phyloP scores from a whole-genome alignment of 208 protist genomes.

The Trypanosomatidae sp. region DNA sequence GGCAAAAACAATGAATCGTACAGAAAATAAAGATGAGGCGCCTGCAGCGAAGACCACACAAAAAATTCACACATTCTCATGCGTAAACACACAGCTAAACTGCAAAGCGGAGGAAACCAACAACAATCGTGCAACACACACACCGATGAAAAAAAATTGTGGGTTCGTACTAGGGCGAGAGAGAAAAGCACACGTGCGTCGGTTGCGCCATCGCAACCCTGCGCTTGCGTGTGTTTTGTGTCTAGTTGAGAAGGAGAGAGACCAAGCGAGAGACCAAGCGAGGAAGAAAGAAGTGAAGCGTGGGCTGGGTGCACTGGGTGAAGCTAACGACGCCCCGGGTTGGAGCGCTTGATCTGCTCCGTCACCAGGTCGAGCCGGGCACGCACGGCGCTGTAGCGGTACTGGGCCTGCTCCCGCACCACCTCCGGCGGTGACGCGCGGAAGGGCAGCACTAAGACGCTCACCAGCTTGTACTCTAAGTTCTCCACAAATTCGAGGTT shows the following conservation, averaged over 20 bases:
- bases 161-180: too few species aligned
- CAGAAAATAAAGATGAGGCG: background rate
- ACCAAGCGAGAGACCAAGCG: too few species aligned
- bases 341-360: constrained; percentile 86
- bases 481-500: constrained; percentile 95
- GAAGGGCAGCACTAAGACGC: constrained; percentile 90
- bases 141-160: too few species aligned
- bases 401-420: constrained; percentile 91
- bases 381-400: constrained; percentile 92
- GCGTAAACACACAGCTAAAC: background rate
- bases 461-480: constrained; percentile 95
- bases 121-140: background rate
- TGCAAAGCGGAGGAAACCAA: background rate
- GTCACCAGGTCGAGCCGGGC: constrained; percentile 88
- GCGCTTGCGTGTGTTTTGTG: too few species aligned
- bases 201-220: too few species aligned
- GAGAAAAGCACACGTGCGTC: too few species aligned
- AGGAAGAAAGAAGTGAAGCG: too few species aligned
- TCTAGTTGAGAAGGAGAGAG: too few species aligned
- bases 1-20: background rate
- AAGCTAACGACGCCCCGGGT: constrained; percentile 32
- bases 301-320: too few species aligned
- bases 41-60: too few species aligned
- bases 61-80: background rate
- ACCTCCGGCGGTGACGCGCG: constrained; percentile 79